Evolutionary conservation across 1,284 basidiomycete genomes (phyloP), one percentile per base, ranked within the genome.

Genomic region (Ustilago curta): DNA sequence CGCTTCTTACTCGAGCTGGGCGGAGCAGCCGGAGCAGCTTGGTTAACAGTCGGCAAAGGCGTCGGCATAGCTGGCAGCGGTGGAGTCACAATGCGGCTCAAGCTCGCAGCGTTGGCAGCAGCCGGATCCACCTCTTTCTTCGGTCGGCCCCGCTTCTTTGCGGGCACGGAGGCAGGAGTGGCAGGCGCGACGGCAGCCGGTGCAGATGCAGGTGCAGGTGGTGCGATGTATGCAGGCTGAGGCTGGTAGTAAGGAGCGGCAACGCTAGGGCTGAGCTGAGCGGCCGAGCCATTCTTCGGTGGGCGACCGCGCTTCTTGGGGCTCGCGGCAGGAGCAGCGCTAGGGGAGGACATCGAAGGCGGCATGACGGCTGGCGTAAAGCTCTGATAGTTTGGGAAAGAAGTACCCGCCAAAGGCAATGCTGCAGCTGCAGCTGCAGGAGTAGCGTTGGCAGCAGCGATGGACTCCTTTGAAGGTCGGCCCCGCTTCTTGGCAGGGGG

Each of bases 291-390:
- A n/a, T 70, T 32, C 45, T 70, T 65, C 53, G 54, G 60, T 44
- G 68, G 62, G 29, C 68, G 68, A 35, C 68, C 68, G 25, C 68
- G 68, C 61, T 70, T 70, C 58, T 70, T 70, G 42, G 59, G 58
- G n/a, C 29, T 43, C 12, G 60, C 35, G 2, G 60, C n/a, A 21
- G 35, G 37, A 18, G 11, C 47, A 19, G 1, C 40, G 23, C 18
- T 12, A 14, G 37, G 27, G 19, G 45, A 39, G 14, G 39, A 19
- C 18, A 19, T 18, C 2, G 32, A 29, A 35, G 48, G 19, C 43
- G 8, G 32, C n/a, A 25, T 31, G 12, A n/a, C n/a, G 23, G 27
- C 42, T 29, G 42, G 31, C 48, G 67, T 47, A 27, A 31, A 16
- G 4, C 21, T 8, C 23, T 40, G 29, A 18, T 44, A 31, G 35